phyloP scores from a whole-genome alignment of 2,329 filamentous ascomycete species.

The Colletotrichum brevisporum region DNA sequence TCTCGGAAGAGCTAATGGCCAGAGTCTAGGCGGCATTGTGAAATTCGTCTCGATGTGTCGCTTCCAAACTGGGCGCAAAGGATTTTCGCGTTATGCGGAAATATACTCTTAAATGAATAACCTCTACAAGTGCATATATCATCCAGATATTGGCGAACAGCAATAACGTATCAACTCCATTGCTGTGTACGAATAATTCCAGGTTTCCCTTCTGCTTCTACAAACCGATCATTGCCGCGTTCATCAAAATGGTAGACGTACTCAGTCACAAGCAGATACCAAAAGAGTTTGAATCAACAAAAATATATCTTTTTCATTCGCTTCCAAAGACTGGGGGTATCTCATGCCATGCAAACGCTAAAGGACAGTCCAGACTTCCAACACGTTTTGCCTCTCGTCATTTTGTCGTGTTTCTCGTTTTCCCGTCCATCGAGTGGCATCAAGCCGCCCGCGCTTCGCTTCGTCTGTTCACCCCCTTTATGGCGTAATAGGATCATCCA shows the following conservation, averaged over 20 bases:
- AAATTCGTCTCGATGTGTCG: not conserved
- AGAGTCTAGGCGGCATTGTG: conserved; percentile 26
- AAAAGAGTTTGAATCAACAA: too few relatives aligned
- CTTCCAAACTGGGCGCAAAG: conserved; percentile 4
- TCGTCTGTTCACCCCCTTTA: conserved; percentile 2
- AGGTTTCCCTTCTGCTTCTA: not conserved
- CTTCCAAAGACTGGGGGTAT: conserved; percentile 39
- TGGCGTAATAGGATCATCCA: too few relatives aligned
- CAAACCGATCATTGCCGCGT: too few relatives aligned
- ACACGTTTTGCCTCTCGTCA: conserved; percentile 27
- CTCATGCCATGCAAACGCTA: conserved; percentile 39
- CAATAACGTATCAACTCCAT: not conserved
- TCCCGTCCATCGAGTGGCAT: conserved; percentile 4
- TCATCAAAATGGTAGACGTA: too few relatives aligned
- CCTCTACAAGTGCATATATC: not conserved
- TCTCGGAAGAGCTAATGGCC: conserved; percentile 22
- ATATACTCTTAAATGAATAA: not conserved
- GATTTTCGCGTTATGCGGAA: not conserved
- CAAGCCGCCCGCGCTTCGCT: conserved; percentile 20
- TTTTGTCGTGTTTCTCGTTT: conserved; percentile 28
- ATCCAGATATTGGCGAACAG: not conserved
- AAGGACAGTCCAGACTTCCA: conserved; percentile 39
- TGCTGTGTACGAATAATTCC: not conserved
- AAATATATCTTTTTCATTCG: conserved; percentile 4
- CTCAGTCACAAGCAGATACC: too few relatives aligned